Percentiles rank a stretch among this genome's conserved stretches.
Conservation (phyloP, 2,329 filamentous ascomycete genomes). For the Didymella pinodella region DNA sequence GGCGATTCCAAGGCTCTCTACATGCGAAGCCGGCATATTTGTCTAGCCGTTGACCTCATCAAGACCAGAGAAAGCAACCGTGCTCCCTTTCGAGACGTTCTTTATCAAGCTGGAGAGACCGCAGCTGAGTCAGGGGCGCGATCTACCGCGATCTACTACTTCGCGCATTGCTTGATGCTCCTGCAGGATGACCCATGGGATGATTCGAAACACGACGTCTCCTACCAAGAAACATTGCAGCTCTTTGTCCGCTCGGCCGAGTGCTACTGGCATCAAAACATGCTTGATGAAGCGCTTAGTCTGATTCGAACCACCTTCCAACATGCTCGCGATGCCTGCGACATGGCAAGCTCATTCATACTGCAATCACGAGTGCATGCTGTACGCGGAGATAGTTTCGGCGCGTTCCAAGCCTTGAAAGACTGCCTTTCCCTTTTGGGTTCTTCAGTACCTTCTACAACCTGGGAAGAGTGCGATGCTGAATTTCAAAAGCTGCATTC, state of each 20-base stretch:
- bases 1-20: constrained; percentile 63
- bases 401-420: constrained; percentile 74
- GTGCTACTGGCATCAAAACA: constrained; percentile 80
- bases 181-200: constrained; percentile 83
- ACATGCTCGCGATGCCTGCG: constrained; percentile 74
- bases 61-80: constrained; percentile 68
- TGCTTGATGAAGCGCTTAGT: constrained; percentile 71
- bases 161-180: constrained; percentile 76
- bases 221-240: constrained; percentile 83
- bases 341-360: constrained; percentile 85
- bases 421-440: constrained; percentile 73
- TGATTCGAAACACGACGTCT: constrained; percentile 72
- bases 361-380: constrained; percentile 81
- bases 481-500: constrained; percentile 67
- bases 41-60: constrained; percentile 77
- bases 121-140: constrained; percentile 84
- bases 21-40: constrained; percentile 81
- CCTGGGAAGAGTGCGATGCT: constrained; percentile 78
- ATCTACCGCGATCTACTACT: constrained; percentile 83
- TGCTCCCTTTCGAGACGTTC: constrained; percentile 73
- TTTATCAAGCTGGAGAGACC: constrained; percentile 79
- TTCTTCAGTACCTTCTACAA: constrained; percentile 69
- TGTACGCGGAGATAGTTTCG: constrained; percentile 73
- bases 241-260: constrained; percentile 78
- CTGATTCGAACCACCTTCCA: constrained; percentile 75